A percentile compares a stretch with the other conserved stretches of the same genome.
Conservation (phyloP, 2,329 filamentous ascomycete genomes). For the Aspergillus sp. region DNA sequence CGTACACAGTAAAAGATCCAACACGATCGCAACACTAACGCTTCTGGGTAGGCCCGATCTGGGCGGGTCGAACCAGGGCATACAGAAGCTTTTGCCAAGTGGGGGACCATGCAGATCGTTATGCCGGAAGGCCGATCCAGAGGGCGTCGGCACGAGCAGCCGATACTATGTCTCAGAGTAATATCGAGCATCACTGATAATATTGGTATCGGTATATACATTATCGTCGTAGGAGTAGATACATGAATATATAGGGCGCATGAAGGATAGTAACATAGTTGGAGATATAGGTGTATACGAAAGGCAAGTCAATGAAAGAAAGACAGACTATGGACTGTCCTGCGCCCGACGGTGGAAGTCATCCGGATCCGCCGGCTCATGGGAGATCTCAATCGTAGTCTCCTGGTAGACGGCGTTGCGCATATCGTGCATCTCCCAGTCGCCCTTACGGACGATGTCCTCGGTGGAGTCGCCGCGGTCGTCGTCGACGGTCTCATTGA, state of each 20-base stretch:
- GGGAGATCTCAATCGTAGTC: slow-evolving; percentile 43
- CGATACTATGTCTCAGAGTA: no score
- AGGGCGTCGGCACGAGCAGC: background rate
- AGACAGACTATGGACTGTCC: background rate
- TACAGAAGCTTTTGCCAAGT: slow-evolving; percentile 3
- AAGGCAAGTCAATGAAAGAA: background rate
- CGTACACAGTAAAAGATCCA: no score
- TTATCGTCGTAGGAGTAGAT: no score
- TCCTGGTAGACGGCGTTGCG: slow-evolving; percentile 40
- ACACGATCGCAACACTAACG: no score
- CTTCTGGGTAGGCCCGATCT: no score
- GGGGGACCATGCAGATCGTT: slow-evolving; percentile 5
- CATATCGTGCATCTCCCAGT: slow-evolving; percentile 31
- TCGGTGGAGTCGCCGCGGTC: slow-evolving; percentile 44
- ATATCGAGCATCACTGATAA: no score
- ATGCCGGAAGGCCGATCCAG: background rate
- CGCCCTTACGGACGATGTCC: slow-evolving; percentile 38
- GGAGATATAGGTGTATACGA: background rate
- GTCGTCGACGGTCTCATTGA: slow-evolving; percentile 19
- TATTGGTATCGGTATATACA: no score
- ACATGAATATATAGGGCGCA: no score
- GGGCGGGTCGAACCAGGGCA: background rate
- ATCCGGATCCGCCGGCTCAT: slow-evolving; percentile 29
- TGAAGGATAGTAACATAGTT: background rate
- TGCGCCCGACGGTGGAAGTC: slow-evolving; percentile 5